Percentiles rank a stretch among this genome's conserved stretches.
phyloP scores from a whole-genome alignment of 2,329 filamentous ascomycete genomes.

The Fusarium sp. region DNA sequence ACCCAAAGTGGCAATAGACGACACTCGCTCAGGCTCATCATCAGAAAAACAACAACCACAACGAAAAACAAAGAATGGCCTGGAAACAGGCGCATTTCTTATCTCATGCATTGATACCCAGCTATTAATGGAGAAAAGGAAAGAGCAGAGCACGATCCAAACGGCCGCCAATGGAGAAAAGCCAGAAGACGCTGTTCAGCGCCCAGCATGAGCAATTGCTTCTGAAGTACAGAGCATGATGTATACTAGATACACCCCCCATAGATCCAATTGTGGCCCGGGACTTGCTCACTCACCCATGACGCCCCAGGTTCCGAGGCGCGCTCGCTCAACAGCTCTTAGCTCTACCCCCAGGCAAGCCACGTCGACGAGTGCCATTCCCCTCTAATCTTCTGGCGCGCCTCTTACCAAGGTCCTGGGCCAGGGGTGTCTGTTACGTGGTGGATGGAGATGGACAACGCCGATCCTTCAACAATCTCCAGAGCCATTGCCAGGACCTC shows the following conservation, averaged over 20 bases:
- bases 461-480: conserved; percentile 45
- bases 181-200: conserved; percentile 36
- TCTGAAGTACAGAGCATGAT: conserved; percentile 21
- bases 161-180: conserved; percentile 19
- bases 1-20: neutral
- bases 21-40: neutral
- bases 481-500: conserved; percentile 39
- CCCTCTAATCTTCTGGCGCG: conserved; percentile 44
- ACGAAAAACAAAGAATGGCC: neutral
- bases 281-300: conserved; percentile 37
- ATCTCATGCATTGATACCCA: conserved; percentile 32
- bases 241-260: conserved; percentile 41
- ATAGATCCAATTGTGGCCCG: conserved; percentile 16
- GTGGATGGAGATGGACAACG: conserved; percentile 38
- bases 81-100: neutral
- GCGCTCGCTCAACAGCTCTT: conserved; percentile 27
- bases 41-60: conserved; percentile 3
- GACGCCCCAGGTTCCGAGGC: conserved; percentile 36
- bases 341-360: conserved; percentile 44
- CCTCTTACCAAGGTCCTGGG: conserved; percentile 45
- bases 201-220: conserved; percentile 30
- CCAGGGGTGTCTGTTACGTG: conserved; percentile 40
- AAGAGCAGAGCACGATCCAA: conserved; percentile 24
- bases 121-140: conserved; percentile 8
- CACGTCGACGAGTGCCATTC: conserved; percentile 40